A percentile compares a stretch with the other conserved stretches of the same genome.
Evolutionary conservation across 176 grass and related monocot genomes (phyloP).

Genomic region (Carex myosuroides): DNA sequence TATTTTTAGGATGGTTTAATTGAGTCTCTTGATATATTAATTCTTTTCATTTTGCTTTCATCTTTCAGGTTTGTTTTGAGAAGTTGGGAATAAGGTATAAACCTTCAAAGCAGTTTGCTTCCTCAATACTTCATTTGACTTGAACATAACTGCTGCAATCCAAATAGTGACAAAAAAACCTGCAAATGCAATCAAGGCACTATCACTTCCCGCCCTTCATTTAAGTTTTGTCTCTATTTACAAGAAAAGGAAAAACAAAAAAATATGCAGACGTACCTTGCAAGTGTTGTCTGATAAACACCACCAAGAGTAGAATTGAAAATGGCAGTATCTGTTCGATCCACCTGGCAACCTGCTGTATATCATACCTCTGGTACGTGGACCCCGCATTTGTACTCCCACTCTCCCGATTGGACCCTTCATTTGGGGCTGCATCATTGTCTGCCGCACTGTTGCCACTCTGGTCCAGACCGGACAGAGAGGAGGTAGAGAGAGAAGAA

Average conservation of each 20-base stretch:
- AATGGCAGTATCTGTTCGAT: slow-evolving; percentile 98
- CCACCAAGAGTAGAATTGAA: slow-evolving; percentile 84
- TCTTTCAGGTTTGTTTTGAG: neutral
- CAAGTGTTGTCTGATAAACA: slow-evolving; percentile 96
- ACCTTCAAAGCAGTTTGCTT: slow-evolving; percentile 99
- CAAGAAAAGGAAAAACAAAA: neutral
- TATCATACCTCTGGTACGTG: slow-evolving; percentile 87
- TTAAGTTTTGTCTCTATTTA: neutral
- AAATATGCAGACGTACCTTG: slow-evolving; percentile 42
- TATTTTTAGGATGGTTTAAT: neutral
- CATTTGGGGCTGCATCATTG: neutral
- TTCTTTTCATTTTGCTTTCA: neutral
- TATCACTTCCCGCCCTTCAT: neutral
- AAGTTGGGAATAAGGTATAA: neutral
- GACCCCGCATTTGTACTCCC: slow-evolving; percentile 31
- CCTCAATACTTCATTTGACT: slow-evolving; percentile 90
- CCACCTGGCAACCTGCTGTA: slow-evolving; percentile 95
- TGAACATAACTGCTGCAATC: slow-evolving; percentile 99
- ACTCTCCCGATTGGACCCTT: neutral
- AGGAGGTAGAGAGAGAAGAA: slow-evolving; percentile 28
- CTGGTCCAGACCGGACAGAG: slow-evolving; percentile 3
- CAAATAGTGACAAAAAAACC: slow-evolving; percentile 94
- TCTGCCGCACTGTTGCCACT: slow-evolving; percentile 14
- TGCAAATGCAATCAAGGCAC: slow-evolving; percentile 19
- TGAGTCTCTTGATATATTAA: neutral